Evolutionary conservation across 768 basidiomycete species (phyloP), one percentile per base, ranked within the genome.

Genomic region (Mycena capillaripes): DNA sequence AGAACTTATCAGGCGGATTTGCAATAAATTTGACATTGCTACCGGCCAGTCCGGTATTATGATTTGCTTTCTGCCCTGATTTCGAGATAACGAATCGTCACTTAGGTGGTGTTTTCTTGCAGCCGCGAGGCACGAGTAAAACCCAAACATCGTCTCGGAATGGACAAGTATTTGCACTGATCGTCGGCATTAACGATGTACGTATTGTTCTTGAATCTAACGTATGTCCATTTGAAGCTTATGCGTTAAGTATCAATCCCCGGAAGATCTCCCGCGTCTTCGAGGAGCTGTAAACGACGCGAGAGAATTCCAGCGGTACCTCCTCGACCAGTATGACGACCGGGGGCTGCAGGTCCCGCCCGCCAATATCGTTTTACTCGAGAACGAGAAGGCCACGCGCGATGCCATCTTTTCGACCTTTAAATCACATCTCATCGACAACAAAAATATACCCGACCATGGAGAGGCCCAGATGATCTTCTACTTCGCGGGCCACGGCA

Each of bases 91-190:
- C n/a, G 4, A 14, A 42, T 16, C 23, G 21, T 2, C 23, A 48
- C 25, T 25, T 14, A 48, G 46, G 46, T 11, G n/a, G n/a, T 48
- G 46, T 48, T 48, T 48, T 25, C 14, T n/a, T 48, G 3, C 46
- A 23, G 23, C n/a, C n/a, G 2, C 46, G 46, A 10, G 21, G n/a
- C 23, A 48, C 21, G 8, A 46, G 44, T 21, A 19, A 17, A n/a
- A n/a, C n/a, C n/a, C n/a, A n/a, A n/a, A n/a, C n/a, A n/a, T n/a
- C n/a, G n/a, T n/a, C n/a, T n/a, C n/a, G n/a, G n/a, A n/a, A n/a
- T n/a, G n/a, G n/a, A n/a, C n/a, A n/a, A n/a, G n/a, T n/a, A n/a
- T 67, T 67, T 50, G 56, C 66, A 46, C 19, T 67, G 8, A 50
- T 67, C 23, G 32, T 67, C 19, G 66, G 66, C 0, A 67, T 67